Evolutionary conservation across 2,329 filamentous ascomycete genomes (phyloP), one percentile per base, ranked within the genome.

Genomic region (Fusarium verticillioides): DNA sequence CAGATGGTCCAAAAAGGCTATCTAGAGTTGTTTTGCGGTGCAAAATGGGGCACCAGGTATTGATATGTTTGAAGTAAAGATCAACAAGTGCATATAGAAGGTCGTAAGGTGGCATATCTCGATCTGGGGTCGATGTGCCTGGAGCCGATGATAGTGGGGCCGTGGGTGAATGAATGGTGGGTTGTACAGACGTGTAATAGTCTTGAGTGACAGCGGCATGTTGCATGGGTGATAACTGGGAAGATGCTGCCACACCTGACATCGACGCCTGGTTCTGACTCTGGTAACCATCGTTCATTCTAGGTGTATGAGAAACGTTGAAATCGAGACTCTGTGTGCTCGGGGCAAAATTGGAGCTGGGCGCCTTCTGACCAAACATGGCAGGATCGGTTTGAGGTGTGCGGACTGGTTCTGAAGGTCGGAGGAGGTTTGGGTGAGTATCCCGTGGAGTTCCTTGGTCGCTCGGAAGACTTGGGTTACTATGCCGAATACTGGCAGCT

Each of bases 11-110:
- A 75, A 97, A 97, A 0, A 97, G 86, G 1, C 91, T 90, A 75
- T 97, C 93, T 13, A 97, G 82, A 0, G 94, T 97, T 8, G 92
- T 91, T 78, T 93, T 91, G 28, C 94, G 90, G 81, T 97, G 94
- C n/a, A 97, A 85, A 30, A 97, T 96, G 0, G 95, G 95, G 79
- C 94, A 97, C 92, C 93, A 95, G 1, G 92, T 92, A 77, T 94
- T 94, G 79, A 94, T 89, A 77, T 94, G 91, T 70, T 94, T 93
- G 78, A 95, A 95, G 79, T 94, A 95, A 2, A 94, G 85, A 75
- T 94, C 92, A 11, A 92, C 92, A 16, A 95, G 82, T 5, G 90
- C 87, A 76, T 94, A 94, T 1, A 94, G 83, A 10, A 94, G 83
- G 78, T 94, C 92, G 75, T 94, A 94, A 3, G 92, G 92, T 3